Evolutionary conservation across 805 yeast species (phyloP), one percentile per base, ranked within the genome.

Genomic region (Suhomyces sp.): DNA sequence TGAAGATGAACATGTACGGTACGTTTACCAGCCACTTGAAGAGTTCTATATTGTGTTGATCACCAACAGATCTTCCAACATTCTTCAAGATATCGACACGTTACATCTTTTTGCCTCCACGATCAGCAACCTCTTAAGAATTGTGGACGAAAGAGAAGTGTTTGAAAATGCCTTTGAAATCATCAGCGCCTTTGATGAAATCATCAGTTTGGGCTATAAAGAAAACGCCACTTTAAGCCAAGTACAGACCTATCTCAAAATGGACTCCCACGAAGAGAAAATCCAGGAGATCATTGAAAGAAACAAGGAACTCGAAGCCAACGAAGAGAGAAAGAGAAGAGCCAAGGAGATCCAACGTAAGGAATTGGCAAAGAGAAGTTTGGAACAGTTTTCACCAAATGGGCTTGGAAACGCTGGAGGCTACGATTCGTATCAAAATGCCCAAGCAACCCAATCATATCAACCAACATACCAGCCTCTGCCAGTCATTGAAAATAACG

Each of bases 211-310:
- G 72, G 99, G 99, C 15, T 90, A 87, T 76, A 85, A 89, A 59
- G 99, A 94, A 70, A 88, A 90, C 70, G 75, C 93, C 59, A 83
- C 94, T 0, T 69, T 87, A 58, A 70, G 85, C 54, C 98, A 94
- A 74, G 88, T 94, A 58, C 84, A 83, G 69, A 89, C 96, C 10
- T 93, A 89, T 72, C 77, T 94, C 75, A 93, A 90, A 67, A 93
- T 94, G 98, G 98, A 94, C 73, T 88, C 96, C 41, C 97, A 94
- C 69, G 99, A 94, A 73, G 99, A 94, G 74, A 93, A 90, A 78
- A 93, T 96, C 66, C 98, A 94, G 77, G 97, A 94, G 69, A 92
- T 94, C 68, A 94, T 94, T 63, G 98, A 90, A 73, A 85, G 92
- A 70, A 94, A 94, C 77, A 94, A 94, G 74, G 99, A 94, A 74